Conservation (phyloP, 257 asterid species). For the Scutellaria minor region DNA sequence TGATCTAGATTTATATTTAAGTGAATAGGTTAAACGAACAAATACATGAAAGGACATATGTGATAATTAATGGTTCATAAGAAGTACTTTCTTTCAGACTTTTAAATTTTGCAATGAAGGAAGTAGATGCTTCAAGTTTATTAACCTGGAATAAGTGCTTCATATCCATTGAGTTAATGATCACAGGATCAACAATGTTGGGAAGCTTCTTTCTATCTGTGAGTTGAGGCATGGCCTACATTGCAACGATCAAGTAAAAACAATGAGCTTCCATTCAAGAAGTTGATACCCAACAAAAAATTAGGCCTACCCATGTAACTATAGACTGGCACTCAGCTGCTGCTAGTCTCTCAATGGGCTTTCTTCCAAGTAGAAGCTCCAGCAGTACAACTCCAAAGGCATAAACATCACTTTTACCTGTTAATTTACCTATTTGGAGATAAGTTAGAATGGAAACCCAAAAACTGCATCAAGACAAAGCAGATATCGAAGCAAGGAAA, state of each 20-base stretch:
- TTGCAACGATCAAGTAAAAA: constrained; percentile 4
- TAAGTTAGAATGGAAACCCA: background rate
- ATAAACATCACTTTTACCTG: constrained; percentile 83
- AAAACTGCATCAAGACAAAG: background rate
- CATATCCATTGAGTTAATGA: constrained; percentile 59
- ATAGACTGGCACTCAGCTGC: constrained; percentile 66
- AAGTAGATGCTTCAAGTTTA: background rate
- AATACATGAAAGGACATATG: background rate
- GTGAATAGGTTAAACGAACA: background rate
- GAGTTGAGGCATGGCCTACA: constrained; percentile 89
- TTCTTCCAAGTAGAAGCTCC: constrained; percentile 77
- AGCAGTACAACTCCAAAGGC: constrained; percentile 78
- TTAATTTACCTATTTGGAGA: constrained; percentile 52
- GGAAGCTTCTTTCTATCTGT: constrained; percentile 74
- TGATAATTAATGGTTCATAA: too few relatives aligned
- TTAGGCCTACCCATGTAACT: constrained; percentile 68
- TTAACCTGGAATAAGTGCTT: constrained; percentile 74
- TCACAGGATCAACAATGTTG: constrained; percentile 68
- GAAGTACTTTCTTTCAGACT: too few relatives aligned
- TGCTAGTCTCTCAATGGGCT: constrained; percentile 65
- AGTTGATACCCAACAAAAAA: background rate
- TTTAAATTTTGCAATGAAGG: too few relatives aligned
- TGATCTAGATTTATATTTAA: too few relatives aligned
- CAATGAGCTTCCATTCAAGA: constrained; percentile 19
- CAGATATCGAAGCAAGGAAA: background rate